Evolutionary conservation across 2,329 filamentous ascomycete genomes (phyloP).

Genomic region (Rachicladosporium sp.): DNA sequence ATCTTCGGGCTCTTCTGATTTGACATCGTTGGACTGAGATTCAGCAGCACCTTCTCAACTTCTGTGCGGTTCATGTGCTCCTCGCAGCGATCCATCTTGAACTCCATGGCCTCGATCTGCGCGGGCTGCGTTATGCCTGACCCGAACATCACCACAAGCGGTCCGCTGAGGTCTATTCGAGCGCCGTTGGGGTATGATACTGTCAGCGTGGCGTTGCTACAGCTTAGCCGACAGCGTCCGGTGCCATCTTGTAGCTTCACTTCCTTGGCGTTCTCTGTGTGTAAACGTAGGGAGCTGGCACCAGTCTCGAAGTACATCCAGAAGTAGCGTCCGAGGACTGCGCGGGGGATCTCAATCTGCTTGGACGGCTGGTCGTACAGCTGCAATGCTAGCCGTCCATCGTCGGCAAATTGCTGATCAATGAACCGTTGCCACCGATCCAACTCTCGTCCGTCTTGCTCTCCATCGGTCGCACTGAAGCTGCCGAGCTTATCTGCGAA

Average conservation of each 20-base stretch:
- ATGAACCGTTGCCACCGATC: conserved; percentile 73
- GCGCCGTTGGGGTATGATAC: conserved; percentile 81
- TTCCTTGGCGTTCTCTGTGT: conserved; percentile 58
- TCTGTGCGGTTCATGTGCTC: conserved; percentile 68
- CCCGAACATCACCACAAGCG: conserved; percentile 68
- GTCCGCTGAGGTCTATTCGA: conserved; percentile 44
- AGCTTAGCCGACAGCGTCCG: conserved; percentile 58
- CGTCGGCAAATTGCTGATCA: conserved; percentile 63
- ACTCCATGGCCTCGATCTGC: conserved; percentile 67
- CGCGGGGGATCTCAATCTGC: conserved; percentile 56
- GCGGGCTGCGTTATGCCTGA: conserved; percentile 42
- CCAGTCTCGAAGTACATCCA: conserved; percentile 80
- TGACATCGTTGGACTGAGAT: conserved; percentile 38
- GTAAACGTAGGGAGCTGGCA: conserved; percentile 72
- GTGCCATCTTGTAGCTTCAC: conserved; percentile 43
- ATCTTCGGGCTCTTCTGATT: conserved; percentile 38
- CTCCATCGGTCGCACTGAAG: conserved; percentile 45
- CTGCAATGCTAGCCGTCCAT: conserved; percentile 54
- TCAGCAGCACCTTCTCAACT: conserved; percentile 33
- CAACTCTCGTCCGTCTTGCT: conserved; percentile 47
- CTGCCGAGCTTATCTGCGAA: conserved; percentile 45
- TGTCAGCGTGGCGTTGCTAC: conserved; percentile 64
- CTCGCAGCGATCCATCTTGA: conserved; percentile 62
- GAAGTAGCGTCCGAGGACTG: conserved; percentile 79
- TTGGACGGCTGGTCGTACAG: conserved; percentile 36